Evolutionary conservation across 2,329 filamentous ascomycete species (phyloP), one percentile per base, ranked within the genome.

Genomic region (Aureobasidium subglaciale): DNA sequence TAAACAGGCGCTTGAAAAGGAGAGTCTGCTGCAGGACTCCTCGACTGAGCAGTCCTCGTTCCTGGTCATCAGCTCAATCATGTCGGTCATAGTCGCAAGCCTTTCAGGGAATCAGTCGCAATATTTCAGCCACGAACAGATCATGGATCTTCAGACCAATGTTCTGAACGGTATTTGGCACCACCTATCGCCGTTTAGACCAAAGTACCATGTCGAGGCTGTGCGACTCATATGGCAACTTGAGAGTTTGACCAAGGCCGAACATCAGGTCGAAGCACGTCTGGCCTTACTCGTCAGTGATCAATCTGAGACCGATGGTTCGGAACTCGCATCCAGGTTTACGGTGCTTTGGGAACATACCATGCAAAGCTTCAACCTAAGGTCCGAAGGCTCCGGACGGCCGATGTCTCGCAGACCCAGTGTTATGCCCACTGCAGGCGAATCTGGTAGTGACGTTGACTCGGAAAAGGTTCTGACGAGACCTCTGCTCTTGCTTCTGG

Each of bases 131-230:
- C 42, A 59, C 15, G 64, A 70, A n/a, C 77, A 83, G 22, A 66
- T 86, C 48, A 85, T 77, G 55, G 78, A 74, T 55, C 72, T 95
- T 8, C 80, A 92, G 5, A 77, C 82, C 18, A 78, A 81, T 25
- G 73, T 97, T 20, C 84, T 93, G 15, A 76, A 76, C 1, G 80
- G 85, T 56, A 78, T 92, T 0, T 99, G 93, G 93, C 70, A 75
- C 5, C 90, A 88, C 64, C 73, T 99, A 35, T 88, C 90, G 0
- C 85, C 88, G n/a, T 78, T 84, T 11, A 85, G 86, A 59, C 90
- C 91, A 0, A 96, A 96, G 66, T 95, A 92, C 62, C 93, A 97
- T 65, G 91, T 99, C 29, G 95, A 99, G 72, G 86, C 90, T 16
- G 88, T 95, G 8, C 84, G 88, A 56, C 86, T 84, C 62, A 74